A percentile compares a stretch with the other conserved stretches of the same genome.
Conservation (phyloP, 2,329 filamentous ascomycete species). For the Aspergillus ochraceus region DNA sequence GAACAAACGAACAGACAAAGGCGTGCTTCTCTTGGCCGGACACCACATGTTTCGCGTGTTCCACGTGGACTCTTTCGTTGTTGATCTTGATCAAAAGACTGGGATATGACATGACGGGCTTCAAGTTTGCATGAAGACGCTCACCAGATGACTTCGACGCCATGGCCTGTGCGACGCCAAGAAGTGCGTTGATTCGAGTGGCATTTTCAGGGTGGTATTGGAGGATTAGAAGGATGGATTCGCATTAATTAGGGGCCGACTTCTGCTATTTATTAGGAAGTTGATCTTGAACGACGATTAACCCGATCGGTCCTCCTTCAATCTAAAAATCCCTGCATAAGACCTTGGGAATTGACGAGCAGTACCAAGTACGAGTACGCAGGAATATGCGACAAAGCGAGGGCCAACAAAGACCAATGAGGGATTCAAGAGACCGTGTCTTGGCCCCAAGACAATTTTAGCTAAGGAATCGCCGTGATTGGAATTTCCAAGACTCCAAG, state of each 20-base stretch:
- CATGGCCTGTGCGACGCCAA: background rate
- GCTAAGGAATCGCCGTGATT: background rate
- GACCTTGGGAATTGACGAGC: background rate
- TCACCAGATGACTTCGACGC: background rate
- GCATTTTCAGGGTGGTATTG: background rate
- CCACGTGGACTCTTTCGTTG: background rate
- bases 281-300: background rate
- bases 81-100: background rate
- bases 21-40: background rate
- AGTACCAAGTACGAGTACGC: background rate
- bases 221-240: too few relatives aligned
- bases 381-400: background rate
- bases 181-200: background rate
- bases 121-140: background rate
- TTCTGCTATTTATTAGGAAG: background rate
- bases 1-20: background rate
- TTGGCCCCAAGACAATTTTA: background rate
- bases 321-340: background rate
- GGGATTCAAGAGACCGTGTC: background rate
- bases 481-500: background rate
- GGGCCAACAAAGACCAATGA: background rate
- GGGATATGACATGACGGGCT: background rate
- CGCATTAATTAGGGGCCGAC: background rate
- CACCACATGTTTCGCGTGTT: background rate
- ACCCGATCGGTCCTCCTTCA: background rate